Base-by-base conservation (phyloP, 768 basidiomycete genomes). In the Dictyophora rubrovolvata region DNA sequence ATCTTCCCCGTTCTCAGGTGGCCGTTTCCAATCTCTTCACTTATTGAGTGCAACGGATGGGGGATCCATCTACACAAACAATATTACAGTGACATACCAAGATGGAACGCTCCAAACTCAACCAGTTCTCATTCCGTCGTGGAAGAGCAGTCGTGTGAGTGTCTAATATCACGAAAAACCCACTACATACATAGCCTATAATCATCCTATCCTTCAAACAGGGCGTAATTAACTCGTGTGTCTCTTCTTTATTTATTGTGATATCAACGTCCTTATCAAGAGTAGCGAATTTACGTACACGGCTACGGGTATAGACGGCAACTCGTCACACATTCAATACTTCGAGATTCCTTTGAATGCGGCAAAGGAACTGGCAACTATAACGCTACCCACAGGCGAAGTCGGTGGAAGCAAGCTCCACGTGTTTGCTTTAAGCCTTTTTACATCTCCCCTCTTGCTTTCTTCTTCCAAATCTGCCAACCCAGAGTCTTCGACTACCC, bases 31-130 rank as follows among this genome's bases (percentile, higher is more conserved):
- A 0, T 71, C 66, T 60, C 69, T 73, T 1, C 80, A 81, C 60
- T 72, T 80, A 60, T 64, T 82, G 22, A 77, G 80, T 58, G 69
- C 79, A 53, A 61, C 80, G 11, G 80, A 80, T 62, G 71, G 77
- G 20, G 76, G 75, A 22, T 76, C 77, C 51, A 72, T 70, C 6
- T 58, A 48, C 1, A 65, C 69, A n/a, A 60, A 75, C 73, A 48
- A 55, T 72, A 61, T 34, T 28, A n/a, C 33, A 16, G 50, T 35
- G n/a, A 37, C 16, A n/a, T 28, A 34, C 17, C 36, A 47, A n/a
- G 52, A 47, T 48, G 20, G 37, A 42, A 28, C 21, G 7, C 33
- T 18, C 18, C 4, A 17, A 36, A 73, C 22, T n/a, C 54, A 46
- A 67, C 56, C 10, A 6, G 11, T 59, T 16, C 55, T 81, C 78